Evolutionary conservation across 208 protist species (phyloP), one percentile per base, ranked within the genome.

Genomic region (Wallacemonas rigidus): DNA sequence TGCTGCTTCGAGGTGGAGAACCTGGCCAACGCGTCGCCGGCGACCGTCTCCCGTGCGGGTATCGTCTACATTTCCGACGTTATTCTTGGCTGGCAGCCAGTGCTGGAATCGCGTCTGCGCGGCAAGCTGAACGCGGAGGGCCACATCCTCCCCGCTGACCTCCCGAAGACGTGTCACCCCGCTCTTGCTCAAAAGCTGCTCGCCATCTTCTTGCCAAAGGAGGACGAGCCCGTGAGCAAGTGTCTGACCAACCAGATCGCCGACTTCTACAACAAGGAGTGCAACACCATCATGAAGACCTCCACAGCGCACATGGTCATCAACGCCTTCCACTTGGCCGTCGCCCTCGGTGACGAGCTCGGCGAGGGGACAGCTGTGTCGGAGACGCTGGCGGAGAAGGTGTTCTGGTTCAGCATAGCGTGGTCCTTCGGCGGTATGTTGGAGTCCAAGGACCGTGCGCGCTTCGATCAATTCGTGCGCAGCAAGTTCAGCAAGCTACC

Each of bases 1-100:
- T 94, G 97, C 72, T 95, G 97, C 80, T 99, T 99, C 79, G 98
- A 99, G 91, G 88, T 98, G 39, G 94, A 98, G 79, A 98, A 98
- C 80, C 82, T 99, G n/a, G 95, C 94, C 55, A 99, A 99, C 86
- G 98, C 98, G 47, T 99, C 98, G 55, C 98, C 98, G n/a, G 98
- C 98, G 54, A 99, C 98, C 17, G 98, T 99, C 47, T 99, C 98
- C n/a, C 97, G 98, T 61, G 94, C 93, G 26, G 98, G 96, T 90
- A 98, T 99, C 77, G 96, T 99, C 78, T 99, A 97, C 87, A 97
- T 99, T 61, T 98, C 93, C n/a, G 89, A 95, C 38, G 85, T 94
- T 6, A 91, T 97, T 83, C 90, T 99, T n/a, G 97, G 97, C 57
- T 99, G 97, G 96, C 76, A 87, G 68, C 95, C 95, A 8, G 81